Evolutionary conservation across 495 filamentous ascomycete species (phyloP), one percentile per base, ranked within the genome.

Genomic region (Podospora sp.): DNA sequence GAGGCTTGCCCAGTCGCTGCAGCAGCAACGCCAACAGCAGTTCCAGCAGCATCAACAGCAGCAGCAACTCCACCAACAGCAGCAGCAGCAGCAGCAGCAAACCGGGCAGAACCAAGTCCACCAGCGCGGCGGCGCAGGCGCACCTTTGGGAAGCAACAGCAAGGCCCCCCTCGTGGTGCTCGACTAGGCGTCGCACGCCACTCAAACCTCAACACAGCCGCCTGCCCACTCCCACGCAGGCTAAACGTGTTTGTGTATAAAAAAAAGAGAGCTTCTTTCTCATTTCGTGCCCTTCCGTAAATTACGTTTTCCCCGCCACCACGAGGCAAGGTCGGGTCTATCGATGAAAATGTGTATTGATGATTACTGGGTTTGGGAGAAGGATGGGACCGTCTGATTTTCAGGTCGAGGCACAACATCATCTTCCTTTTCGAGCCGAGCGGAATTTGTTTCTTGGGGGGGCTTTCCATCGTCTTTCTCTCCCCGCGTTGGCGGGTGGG

Each of bases 51-150:
- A 62, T 21, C 57, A 26, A 6, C 63, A 26, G 2, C 29, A 25
- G 53, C 63, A 65, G 14, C 62, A 68, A 51, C n/a, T n/a, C n/a
- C n/a, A n/a, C n/a, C 68, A 68, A 63, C 62, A 65, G 18, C 63
- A 33, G 18, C 49, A 50, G 18, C 64, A 49, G n/a, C 58, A 66
- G 22, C 63, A 35, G 29, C 49, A 52, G 16, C 21, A 60, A 16
- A 22, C 25, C 14, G 35, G 50, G 14, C 65, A 66, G n/a, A 68
- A 68, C 9, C 69, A 65, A 26, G 60, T 63, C 29, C 66, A 68
- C 6, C 69, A 71, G 36, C 69, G 52, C 16, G 29, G 53, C 18
- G 33, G 21, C 14, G 35, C 14, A 0, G 36, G 46, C 6, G 50
- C 33, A 6, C 26, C 57, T 6, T 25, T 63, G 26, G 49, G 33